Base-by-base conservation (phyloP, 2,329 filamentous ascomycete species). In the Didymella pomorum region DNA sequence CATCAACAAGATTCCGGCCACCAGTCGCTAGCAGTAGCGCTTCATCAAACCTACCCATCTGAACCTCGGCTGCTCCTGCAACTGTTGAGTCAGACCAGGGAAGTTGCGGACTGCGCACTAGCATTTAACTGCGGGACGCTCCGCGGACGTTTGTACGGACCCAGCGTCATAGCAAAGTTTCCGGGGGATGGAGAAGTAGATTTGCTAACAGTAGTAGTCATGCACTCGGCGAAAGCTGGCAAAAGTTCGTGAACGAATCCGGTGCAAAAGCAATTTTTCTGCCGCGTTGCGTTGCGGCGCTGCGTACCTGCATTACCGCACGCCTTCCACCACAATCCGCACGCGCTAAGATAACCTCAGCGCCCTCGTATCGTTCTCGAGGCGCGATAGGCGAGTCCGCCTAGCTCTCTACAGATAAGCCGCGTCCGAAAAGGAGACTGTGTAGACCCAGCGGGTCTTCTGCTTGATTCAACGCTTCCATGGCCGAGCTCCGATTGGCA, bases 301-400 rank as follows among this genome's bases (percentile, higher is more conserved):
- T 33, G 37, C 39, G 52, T 49, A 56, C 52, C 52, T 56, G 52
- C 52, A 42, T 55, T 49, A 21, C n/a, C 44, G 8, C 18, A 39
- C 35, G 20, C 18, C 29, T 14, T 35, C 26, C 16, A 23, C 47
- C 6, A 23, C 21, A 21, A 20, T 21, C 16, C 21, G 16, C 26
- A n/a, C n/a, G 2, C 52, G 35, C 44, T 48, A 47, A 43, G 23
- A 35, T 11, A 21, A 11, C 4, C 37, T 31, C 28, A 45, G 23
- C 41, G n/a, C 14, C 14, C 35, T 48, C 52, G 44, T 43, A 43
- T 43, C 29, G 37, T 10, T 11, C 18, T 35, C 21, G 37, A 28
- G 23, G 37, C 26, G 21, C 33, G n/a, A 49, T 28, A 55, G 44
- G 52, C 45, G 37, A 43, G 28, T 0, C 7, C 10, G 12, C 8